Base-by-base conservation (phyloP, 495 filamentous ascomycete genomes). In the Astrocystis sublimbata region DNA sequence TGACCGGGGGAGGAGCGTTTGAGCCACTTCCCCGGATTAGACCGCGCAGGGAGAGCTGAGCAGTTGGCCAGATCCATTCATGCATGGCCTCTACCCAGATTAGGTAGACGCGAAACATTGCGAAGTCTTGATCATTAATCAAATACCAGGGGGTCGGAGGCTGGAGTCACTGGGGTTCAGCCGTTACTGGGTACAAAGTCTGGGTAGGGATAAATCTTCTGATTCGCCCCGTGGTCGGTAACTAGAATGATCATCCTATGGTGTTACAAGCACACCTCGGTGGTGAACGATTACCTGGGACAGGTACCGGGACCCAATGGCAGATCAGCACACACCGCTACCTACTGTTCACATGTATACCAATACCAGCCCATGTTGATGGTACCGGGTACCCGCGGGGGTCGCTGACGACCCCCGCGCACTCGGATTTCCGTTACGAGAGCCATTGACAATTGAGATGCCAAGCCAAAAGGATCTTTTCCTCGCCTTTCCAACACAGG, bases 241-340 rank as follows among this genome's bases (percentile, higher is more conserved):
- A n/a, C n/a, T n/a, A n/a, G n/a, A n/a, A n/a, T n/a, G n/a, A n/a
- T n/a, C n/a, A n/a, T n/a, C n/a, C n/a, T n/a, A n/a, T n/a, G n/a
- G n/a, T n/a, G n/a, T n/a, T n/a, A n/a, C n/a, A n/a, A 9, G 13
- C 28, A 57, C 40, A 57, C 54, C 54, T 43, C 54, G 24, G 40
- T 45, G 28, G 40, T 19, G 7, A 30, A n/a, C 12, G 10, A 55
- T 24, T 26, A n/a, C n/a, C n/a, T n/a, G n/a, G n/a, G n/a, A n/a
- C n/a, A 30, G 33, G 52, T 55, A 31, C 53, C 23, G 21, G 38
- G 53, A 26, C 24, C 5, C 28, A 58, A 23, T 35, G 28, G 35
- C 40, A 46, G 23, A 58, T 41, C 54, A 40, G n/a, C n/a, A n/a
- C n/a, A n/a, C n/a, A n/a, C n/a, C n/a, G n/a, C n/a, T n/a, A n/a